A percentile compares a stretch with the other conserved stretches of the same genome.
Evolutionary conservation across 768 basidiomycete species (phyloP).

Genomic region (Gyrodon lividus): DNA sequence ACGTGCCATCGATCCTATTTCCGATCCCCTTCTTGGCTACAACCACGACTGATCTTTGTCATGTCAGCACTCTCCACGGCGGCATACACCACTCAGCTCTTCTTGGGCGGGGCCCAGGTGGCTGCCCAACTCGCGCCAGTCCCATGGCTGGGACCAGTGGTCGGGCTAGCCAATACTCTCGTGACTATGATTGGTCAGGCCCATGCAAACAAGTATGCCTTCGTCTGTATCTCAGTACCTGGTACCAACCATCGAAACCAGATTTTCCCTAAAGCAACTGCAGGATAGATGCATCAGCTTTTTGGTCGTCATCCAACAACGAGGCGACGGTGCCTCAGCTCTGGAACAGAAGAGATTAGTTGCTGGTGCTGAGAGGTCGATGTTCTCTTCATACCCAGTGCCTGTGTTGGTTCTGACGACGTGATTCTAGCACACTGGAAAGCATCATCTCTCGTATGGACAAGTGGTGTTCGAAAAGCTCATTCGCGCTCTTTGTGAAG

Average conservation of each 20-base stretch:
- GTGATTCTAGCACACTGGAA: slow-evolving; percentile 27
- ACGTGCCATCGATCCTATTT: background rate
- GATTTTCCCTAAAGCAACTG: slow-evolving; percentile 44
- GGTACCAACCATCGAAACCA: slow-evolving; percentile 15
- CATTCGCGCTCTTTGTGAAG: slow-evolving; percentile 43
- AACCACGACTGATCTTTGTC: background rate
- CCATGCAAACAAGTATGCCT: slow-evolving; percentile 43
- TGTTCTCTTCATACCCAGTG: slow-evolving; percentile 1
- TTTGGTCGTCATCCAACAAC: slow-evolving; percentile 38
- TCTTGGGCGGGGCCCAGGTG: slow-evolving; percentile 37
- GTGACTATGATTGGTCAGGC: slow-evolving; percentile 49
- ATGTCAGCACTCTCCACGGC: slow-evolving; percentile 17
- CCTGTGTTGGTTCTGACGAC: slow-evolving; percentile 8
- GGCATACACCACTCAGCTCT: slow-evolving; percentile 9
- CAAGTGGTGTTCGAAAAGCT: slow-evolving; percentile 41
- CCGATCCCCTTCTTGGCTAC: background rate
- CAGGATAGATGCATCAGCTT: slow-evolving; percentile 46
- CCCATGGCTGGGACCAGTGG: slow-evolving; percentile 44
- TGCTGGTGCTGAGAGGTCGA: slow-evolving; percentile 34
- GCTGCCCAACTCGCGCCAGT: slow-evolving; percentile 48
- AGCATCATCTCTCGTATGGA: slow-evolving; percentile 41
- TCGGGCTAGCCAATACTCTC: slow-evolving; percentile 43
- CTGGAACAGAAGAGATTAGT: slow-evolving; percentile 34
- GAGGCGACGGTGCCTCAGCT: slow-evolving; percentile 25
- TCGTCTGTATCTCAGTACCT: background rate